Percentiles rank a stretch among this genome's conserved stretches.
phyloP scores from a whole-genome alignment of 768 basidiomycete genomes.

The Leccinum rimulosum region DNA sequence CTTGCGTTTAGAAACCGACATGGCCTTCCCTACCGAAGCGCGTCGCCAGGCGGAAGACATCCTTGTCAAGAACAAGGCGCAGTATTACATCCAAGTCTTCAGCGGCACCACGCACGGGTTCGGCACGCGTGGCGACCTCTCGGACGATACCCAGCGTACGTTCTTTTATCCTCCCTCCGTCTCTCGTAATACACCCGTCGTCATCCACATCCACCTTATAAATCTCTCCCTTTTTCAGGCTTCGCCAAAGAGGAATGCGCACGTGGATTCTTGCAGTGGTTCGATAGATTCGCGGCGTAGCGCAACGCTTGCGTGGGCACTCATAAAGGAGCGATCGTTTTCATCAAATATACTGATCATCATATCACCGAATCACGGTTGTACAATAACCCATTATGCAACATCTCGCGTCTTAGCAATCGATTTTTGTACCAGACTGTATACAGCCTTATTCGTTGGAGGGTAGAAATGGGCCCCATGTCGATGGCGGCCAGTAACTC shows the following conservation, averaged over 20 bases:
- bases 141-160: slow-evolving; percentile 25
- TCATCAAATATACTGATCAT: not conserved
- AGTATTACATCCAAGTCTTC: slow-evolving; percentile 59
- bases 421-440: not conserved
- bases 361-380: not conserved
- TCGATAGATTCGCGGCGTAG: slow-evolving; percentile 40
- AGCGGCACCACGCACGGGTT: slow-evolving; percentile 43
- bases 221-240: slow-evolving; percentile 31
- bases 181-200: not conserved
- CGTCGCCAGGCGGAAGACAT: slow-evolving; percentile 58
- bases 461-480: not conserved
- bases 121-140: slow-evolving; percentile 29
- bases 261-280: slow-evolving; percentile 49
- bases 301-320: not conserved
- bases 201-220: not conserved
- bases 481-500: not conserved
- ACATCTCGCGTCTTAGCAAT: not conserved
- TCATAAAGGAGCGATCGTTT: not conserved
- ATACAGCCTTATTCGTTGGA: not conserved
- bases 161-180: not conserved
- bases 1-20: slow-evolving; percentile 45
- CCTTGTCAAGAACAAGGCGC: slow-evolving; percentile 46
- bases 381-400: slow-evolving; percentile 12
- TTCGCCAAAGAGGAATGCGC: slow-evolving; percentile 64
- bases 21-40: slow-evolving; percentile 48